A percentile compares a stretch with the other conserved stretches of the same genome.
Evolutionary conservation across 2,329 filamentous ascomycete species (phyloP).

Genomic region (Pestalotiopsis sp.): DNA sequence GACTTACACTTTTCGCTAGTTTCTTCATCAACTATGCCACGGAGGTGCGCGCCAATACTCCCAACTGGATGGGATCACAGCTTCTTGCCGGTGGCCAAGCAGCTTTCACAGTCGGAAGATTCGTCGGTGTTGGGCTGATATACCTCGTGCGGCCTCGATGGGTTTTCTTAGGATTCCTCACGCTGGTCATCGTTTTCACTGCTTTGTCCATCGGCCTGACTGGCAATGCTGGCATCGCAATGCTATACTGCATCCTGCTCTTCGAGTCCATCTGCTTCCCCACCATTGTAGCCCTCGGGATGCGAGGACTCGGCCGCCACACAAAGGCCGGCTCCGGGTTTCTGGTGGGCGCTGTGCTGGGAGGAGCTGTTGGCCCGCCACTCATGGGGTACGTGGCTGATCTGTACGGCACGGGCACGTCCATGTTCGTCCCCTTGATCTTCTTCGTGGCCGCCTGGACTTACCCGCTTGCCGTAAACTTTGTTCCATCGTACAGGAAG

Average conservation of each 20-base stretch:
- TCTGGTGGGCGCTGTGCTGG: constrained; percentile 57
- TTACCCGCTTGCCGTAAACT: not conserved
- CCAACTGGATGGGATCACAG: constrained; percentile 36
- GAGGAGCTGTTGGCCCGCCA: constrained; percentile 58
- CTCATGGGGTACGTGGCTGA: constrained; percentile 53
- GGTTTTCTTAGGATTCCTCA: constrained; percentile 57
- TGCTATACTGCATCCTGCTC: constrained; percentile 59
- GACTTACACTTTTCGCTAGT: no score
- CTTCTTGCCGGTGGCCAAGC: constrained; percentile 62
- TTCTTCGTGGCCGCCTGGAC: constrained; percentile 46
- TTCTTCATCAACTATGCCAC: constrained; percentile 1
- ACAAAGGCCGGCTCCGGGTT: constrained; percentile 56
- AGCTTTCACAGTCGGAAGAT: constrained; percentile 61
- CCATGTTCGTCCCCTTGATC: constrained; percentile 48
- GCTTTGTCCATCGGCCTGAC: constrained; percentile 53
- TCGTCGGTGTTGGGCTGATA: constrained; percentile 59
- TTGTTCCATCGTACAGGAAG: not conserved
- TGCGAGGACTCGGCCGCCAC: constrained; percentile 58
- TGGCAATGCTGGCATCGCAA: constrained; percentile 53
- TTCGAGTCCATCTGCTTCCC: constrained; percentile 62
- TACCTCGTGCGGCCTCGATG: constrained; percentile 52
- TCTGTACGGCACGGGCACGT: constrained; percentile 39
- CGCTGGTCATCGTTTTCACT: constrained; percentile 55
- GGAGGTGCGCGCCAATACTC: not conserved
- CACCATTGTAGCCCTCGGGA: constrained; percentile 60